Evolutionary conservation across 2,329 filamentous ascomycete genomes (phyloP).

Genomic region (Thelonectria discophora): DNA sequence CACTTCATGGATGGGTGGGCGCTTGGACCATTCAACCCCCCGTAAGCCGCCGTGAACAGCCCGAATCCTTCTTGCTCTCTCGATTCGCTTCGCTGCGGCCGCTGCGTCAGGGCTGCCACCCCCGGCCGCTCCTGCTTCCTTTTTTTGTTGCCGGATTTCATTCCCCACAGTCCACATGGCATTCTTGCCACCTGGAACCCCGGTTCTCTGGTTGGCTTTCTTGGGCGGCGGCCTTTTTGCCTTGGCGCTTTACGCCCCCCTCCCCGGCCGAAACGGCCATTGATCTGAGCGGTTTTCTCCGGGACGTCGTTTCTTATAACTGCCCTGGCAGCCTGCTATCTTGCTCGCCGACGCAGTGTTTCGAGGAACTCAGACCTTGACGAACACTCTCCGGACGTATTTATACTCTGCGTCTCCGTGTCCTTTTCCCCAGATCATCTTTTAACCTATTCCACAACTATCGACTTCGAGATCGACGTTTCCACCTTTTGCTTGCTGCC

Average conservation of each 20-base stretch:
- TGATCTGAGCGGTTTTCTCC: constrained; percentile 42
- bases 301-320: constrained; percentile 30
- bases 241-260: constrained; percentile 15
- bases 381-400: constrained; percentile 7
- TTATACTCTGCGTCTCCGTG: neutral
- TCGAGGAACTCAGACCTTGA: neutral
- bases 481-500: neutral
- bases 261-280: constrained; percentile 36
- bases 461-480: too few relatives aligned
- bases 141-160: constrained; percentile 26
- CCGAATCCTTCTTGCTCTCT: constrained; percentile 35
- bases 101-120: constrained; percentile 28
- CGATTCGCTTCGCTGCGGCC: constrained; percentile 8
- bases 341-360: neutral
- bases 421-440: neutral
- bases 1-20: constrained; percentile 20
- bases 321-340: constrained; percentile 10
- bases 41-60: constrained; percentile 32
- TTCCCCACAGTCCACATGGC: constrained; percentile 22
- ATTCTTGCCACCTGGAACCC: constrained; percentile 24
- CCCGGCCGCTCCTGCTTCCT: constrained; percentile 23
- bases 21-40: constrained; percentile 5
- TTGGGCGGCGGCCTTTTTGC: constrained; percentile 5
- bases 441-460: too few relatives aligned
- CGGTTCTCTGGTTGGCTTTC: neutral